Percentiles rank a stretch among this genome's conserved stretches.
Evolutionary conservation across 257 asterid genomes (phyloP).

Genomic region (Jacaranda copaia): DNA sequence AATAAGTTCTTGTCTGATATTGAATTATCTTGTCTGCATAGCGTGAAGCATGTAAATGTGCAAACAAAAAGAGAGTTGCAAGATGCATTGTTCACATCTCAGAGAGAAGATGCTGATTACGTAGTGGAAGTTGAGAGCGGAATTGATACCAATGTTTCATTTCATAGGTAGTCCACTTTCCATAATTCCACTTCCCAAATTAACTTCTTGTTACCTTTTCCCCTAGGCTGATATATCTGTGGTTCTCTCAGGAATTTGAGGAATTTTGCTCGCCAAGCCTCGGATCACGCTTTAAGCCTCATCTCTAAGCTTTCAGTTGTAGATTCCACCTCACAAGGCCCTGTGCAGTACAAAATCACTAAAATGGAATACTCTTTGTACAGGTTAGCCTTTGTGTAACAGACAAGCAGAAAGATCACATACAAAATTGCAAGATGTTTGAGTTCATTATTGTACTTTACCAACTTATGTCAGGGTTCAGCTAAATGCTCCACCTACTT

Average conservation of each 20-base stretch:
- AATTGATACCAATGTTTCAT: conserved; percentile 74
- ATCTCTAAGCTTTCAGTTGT: conserved; percentile 60
- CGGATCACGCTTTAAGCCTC: conserved; percentile 63
- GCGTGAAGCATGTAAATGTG: conserved; percentile 87
- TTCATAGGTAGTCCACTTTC: conserved; percentile 68
- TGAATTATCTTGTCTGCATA: conserved; percentile 40
- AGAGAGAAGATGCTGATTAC: conserved; percentile 68
- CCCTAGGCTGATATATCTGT: conserved; percentile 38
- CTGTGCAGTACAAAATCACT: conserved; percentile 51
- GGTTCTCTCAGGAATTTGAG: conserved; percentile 65
- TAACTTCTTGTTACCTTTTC: conserved; percentile 19
- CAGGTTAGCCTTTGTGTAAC: conserved; percentile 58
- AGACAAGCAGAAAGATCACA: conserved; percentile 9
- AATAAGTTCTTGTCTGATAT: neutral
- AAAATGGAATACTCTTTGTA: conserved; percentile 80
- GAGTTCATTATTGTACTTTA: conserved; percentile 3
- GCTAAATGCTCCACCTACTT: conserved; percentile 90
- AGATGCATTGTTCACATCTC: conserved; percentile 75
- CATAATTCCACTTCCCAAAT: conserved; percentile 13
- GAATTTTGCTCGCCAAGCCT: conserved; percentile 67
- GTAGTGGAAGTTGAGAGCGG: conserved; percentile 90
- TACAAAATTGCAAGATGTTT: neutral
- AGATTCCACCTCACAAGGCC: conserved; percentile 44
- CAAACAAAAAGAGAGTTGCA: conserved; percentile 67
- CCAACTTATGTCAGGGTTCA: conserved; percentile 64